These are phyloP conservation scores for Kokia cookei DNA, from an alignment of 441 rosid genomes.

Conservation along the genomic window DNA sequence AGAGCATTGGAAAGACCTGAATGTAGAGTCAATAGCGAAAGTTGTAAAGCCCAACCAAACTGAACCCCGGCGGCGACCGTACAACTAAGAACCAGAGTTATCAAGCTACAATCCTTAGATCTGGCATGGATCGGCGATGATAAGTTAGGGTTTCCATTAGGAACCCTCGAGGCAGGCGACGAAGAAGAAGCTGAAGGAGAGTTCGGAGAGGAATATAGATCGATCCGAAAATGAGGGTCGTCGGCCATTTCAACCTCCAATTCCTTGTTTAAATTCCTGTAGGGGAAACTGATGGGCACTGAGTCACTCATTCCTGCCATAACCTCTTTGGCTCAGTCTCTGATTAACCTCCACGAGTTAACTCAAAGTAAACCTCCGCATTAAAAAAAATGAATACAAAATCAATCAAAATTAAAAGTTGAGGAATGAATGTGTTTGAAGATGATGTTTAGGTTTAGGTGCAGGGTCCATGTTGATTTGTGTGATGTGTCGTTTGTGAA, in stretches of 20 bases:
- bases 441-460: not conserved
- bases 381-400: not conserved
- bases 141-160: conserved; percentile 19
- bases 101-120: conserved; percentile 43
- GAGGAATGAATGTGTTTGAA: not conserved
- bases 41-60: conserved; percentile 95
- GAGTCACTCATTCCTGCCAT: conserved; percentile 51
- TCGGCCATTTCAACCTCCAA: conserved; percentile 63
- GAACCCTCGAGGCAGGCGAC: conserved; percentile 16
- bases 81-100: conserved; percentile 65
- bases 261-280: conserved; percentile 67
- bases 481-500: not conserved
- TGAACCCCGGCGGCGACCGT: conserved; percentile 92
- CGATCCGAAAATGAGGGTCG: conserved; percentile 24
- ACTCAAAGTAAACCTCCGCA: conserved; percentile 9
- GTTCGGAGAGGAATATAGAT: conserved; percentile 21
- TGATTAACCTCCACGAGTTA: not conserved
- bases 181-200: conserved; percentile 19
- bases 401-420: not conserved
- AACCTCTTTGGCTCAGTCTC: conserved; percentile 5
- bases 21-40: conserved; percentile 80
- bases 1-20: conserved; percentile 40
- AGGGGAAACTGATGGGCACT: conserved; percentile 54
- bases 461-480: not conserved
- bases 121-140: conserved; percentile 10